Conservation (phyloP, 768 basidiomycete species). For the Xerocomus spinulosus region DNA sequence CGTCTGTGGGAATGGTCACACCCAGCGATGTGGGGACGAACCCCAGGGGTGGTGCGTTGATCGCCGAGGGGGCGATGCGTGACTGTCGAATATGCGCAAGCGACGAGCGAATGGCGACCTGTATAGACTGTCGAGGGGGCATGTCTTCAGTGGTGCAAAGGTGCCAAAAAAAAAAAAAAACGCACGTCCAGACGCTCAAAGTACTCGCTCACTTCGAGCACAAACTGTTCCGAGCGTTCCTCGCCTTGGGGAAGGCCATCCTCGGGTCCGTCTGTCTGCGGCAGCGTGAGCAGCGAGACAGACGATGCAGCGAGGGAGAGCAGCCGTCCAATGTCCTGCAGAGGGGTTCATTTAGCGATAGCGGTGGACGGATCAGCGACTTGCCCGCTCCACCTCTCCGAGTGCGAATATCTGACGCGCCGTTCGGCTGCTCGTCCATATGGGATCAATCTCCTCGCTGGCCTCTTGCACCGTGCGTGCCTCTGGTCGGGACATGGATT, state of each 20-base stretch:
- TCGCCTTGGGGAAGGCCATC: constrained; percentile 73
- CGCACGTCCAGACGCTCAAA: constrained; percentile 77
- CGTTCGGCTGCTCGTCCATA: constrained; percentile 78
- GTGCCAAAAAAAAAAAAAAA: constrained; percentile 12
- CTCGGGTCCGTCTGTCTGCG: constrained; percentile 69
- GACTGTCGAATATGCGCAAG: constrained; percentile 78
- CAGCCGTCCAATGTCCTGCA: constrained; percentile 71
- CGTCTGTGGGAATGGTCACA: constrained; percentile 56
- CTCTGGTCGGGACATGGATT: constrained; percentile 24
- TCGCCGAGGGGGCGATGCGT: constrained; percentile 83
- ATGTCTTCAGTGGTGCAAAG: not conserved
- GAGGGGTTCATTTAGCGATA: not conserved
- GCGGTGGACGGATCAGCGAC: constrained; percentile 1
- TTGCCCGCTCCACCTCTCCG: constrained; percentile 80
- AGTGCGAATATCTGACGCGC: constrained; percentile 78
- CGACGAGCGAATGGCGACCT: constrained; percentile 69
- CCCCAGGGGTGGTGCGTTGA: constrained; percentile 68
- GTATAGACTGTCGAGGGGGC: constrained; percentile 47
- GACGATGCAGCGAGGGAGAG: constrained; percentile 74
- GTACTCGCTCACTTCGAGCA: constrained; percentile 79
- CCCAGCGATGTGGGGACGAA: constrained; percentile 78
- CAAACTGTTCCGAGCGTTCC: constrained; percentile 81
- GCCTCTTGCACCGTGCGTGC: constrained; percentile 11
- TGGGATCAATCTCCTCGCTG: constrained; percentile 56
- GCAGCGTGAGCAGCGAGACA: constrained; percentile 74